Evolutionary conservation across 768 basidiomycete species (phyloP).

Genomic region (Pisolithus sp.): DNA sequence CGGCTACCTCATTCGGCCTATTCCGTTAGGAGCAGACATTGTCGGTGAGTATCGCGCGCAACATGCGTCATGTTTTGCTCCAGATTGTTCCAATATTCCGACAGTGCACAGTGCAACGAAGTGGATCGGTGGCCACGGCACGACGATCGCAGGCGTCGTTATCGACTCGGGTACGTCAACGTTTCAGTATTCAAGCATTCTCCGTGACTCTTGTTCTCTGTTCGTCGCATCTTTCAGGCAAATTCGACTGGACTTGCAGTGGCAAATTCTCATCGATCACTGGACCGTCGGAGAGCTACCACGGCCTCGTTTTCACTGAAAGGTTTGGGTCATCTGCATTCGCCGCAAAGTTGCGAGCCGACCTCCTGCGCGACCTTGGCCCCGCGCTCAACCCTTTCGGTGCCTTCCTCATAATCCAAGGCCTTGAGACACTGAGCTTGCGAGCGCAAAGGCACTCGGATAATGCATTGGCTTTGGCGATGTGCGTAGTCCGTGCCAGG

Average conservation of each 20-base stretch:
- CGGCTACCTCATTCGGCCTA: conserved; percentile 49
- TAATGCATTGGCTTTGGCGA: conserved; percentile 50
- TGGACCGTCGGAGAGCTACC: conserved; percentile 50
- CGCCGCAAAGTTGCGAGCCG: conserved; percentile 45
- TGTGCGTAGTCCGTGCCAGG: conserved; percentile 13
- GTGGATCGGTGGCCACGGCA: conserved; percentile 65
- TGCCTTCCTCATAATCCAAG: conserved; percentile 53
- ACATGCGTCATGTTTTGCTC: neutral
- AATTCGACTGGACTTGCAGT: conserved; percentile 49
- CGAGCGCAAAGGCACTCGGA: conserved; percentile 51
- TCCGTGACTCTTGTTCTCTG: neutral
- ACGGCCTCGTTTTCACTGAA: conserved; percentile 45
- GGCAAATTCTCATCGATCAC: conserved; percentile 54
- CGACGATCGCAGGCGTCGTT: conserved; percentile 58
- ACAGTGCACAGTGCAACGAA: conserved; percentile 55
- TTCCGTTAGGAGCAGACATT: conserved; percentile 53
- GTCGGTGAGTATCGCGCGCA: conserved; percentile 28
- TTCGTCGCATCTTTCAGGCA: conserved; percentile 29
- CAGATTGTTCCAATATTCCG: neutral
- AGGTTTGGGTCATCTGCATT: conserved; percentile 48
- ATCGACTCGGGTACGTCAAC: conserved; percentile 45
- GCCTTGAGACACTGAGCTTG: conserved; percentile 57
- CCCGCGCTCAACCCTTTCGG: conserved; percentile 48
- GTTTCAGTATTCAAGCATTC: neutral
- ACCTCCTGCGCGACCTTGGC: conserved; percentile 49